Base-by-base conservation (phyloP, 1,139 yeast genomes). In the Diutina ranongensis region DNA sequence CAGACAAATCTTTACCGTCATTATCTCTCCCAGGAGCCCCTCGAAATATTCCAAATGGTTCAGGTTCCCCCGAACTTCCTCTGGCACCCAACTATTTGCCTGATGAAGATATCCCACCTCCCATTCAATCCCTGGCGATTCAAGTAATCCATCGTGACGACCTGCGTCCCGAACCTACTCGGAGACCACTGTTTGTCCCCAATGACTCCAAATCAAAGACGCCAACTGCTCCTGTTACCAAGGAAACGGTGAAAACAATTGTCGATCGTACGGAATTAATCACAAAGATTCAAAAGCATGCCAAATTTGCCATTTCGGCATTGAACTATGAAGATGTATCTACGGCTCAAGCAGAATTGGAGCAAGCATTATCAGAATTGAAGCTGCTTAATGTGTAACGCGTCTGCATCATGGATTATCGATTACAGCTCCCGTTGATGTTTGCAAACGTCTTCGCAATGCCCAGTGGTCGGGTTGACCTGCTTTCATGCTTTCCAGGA, bases 231-330 rank as follows among this genome's bases (percentile, higher is more conserved):
- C 61, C 62, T 20, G 56, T 65, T 35, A 62, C 76, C 9, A 66
- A 66, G 49, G 72, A 64, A 25, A 72, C 74, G 42, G 72, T 83
- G 25, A 62, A 63, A 35, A 59, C 64, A 35, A 74, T 83, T 41
- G 59, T 84, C 49, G 73, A 74, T 50, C 71, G 74, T 40, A 75
- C 83, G 18, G 87, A 83, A 49, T 67, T 72, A 35, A 78, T 83
- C 20, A 53, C 75, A n/a, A 67, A 72, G 52, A 84, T 88, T 0
- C 97, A 89, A 58, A 87, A 84, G 57, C 84, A 79, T 53, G 92
- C 97, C 45, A 85, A 83, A 60, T 92, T 81, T 61, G 97, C 97
- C 3, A 82, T 89, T 9, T 85, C 95, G 45, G 98, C 98, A 0
- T 72, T 92, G 54, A 89, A 88, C 59, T 92, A 88, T 60, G 97